These are phyloP conservation scores for Ogataea nakhonphanomensis DNA, from an alignment of 805 yeast genomes.

Conservation along the genomic window DNA sequence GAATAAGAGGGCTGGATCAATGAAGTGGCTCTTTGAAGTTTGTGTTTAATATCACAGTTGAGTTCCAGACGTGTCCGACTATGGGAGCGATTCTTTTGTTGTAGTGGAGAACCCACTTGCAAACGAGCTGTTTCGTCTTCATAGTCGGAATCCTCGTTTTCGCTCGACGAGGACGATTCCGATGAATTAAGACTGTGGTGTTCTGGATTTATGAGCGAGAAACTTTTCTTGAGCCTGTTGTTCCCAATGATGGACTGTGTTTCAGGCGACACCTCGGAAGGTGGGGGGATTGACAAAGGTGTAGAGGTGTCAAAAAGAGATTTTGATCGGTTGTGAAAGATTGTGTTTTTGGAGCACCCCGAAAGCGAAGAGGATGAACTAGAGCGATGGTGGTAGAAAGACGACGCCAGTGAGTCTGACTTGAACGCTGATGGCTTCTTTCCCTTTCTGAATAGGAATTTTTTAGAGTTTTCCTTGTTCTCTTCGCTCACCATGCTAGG, in stretches of 20 bases:
- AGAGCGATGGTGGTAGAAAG: constrained; percentile 21
- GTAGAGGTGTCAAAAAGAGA: constrained; percentile 16
- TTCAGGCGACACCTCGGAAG: constrained; percentile 19
- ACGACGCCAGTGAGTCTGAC: constrained; percentile 20
- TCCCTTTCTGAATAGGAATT: constrained; percentile 11
- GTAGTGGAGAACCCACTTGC: constrained; percentile 40
- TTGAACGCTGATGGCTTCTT: constrained; percentile 18
- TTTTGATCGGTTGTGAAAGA: constrained; percentile 16
- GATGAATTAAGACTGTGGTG: constrained; percentile 17
- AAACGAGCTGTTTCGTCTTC: constrained; percentile 14
- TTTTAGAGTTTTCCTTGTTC: constrained; percentile 19
- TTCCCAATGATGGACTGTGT: constrained; percentile 20
- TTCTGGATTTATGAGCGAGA: constrained; percentile 23
- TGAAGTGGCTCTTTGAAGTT: constrained; percentile 30
- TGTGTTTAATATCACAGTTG: constrained; percentile 17
- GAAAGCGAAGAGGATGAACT: constrained; percentile 17
- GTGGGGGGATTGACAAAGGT: constrained; percentile 10
- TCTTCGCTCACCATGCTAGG: constrained; percentile 22
- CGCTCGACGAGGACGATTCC: constrained; percentile 18
- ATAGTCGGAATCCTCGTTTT: constrained; percentile 17
- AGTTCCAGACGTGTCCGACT: constrained; percentile 17
- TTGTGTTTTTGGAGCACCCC: constrained; percentile 7
- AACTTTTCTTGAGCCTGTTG: constrained; percentile 23
- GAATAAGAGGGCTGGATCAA: constrained; percentile 16
- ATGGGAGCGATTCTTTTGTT: constrained; percentile 24